A percentile compares a stretch with the other conserved stretches of the same genome.
These are phyloP conservation scores for Rubia balearica DNA, from an alignment of 305 asterid species.

Conservation along the genomic window DNA sequence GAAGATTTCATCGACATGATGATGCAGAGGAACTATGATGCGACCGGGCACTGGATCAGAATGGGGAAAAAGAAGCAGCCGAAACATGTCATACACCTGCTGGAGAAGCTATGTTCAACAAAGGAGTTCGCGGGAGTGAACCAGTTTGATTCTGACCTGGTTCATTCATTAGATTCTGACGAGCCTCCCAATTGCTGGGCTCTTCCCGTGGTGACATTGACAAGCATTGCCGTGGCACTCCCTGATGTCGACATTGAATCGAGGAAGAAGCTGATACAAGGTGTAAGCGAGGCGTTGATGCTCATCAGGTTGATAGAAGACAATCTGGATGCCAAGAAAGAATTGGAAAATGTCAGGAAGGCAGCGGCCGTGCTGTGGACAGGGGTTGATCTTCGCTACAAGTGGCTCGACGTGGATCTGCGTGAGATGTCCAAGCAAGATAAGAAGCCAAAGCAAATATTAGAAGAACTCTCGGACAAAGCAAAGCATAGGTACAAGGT, in stretches of 20 bases:
- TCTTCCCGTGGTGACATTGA: constrained; percentile 71
- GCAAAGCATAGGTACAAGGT: constrained; percentile 46
- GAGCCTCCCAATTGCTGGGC: constrained; percentile 87
- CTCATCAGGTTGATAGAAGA: constrained; percentile 45
- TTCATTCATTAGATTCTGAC: constrained; percentile 48
- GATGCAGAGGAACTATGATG: constrained; percentile 42
- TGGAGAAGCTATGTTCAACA: constrained; percentile 42
- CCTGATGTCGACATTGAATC: constrained; percentile 23
- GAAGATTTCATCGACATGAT: constrained; percentile 51
- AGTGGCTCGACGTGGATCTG: constrained; percentile 66
- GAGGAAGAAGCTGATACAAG: constrained; percentile 32
- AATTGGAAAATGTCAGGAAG: constrained; percentile 36
- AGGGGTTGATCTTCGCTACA: constrained; percentile 56
- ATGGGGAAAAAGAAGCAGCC: constrained; percentile 62
- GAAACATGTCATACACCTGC: constrained; percentile 34
- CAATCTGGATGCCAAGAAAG: constrained; percentile 30
- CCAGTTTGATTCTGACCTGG: constrained; percentile 42
- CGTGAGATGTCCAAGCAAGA: constrained; percentile 29
- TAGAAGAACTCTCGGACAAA: constrained; percentile 44
- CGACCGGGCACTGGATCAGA: constrained; percentile 45
- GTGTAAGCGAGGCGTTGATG: constrained; percentile 48
- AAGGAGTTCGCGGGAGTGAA: constrained; percentile 49
- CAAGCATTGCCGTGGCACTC: constrained; percentile 70
- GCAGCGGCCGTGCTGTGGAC: constrained; percentile 67
- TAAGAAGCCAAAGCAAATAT: constrained; percentile 33